phyloP scores from a whole-genome alignment of 768 basidiomycete species.

The Dacryopinax primogenitus region DNA sequence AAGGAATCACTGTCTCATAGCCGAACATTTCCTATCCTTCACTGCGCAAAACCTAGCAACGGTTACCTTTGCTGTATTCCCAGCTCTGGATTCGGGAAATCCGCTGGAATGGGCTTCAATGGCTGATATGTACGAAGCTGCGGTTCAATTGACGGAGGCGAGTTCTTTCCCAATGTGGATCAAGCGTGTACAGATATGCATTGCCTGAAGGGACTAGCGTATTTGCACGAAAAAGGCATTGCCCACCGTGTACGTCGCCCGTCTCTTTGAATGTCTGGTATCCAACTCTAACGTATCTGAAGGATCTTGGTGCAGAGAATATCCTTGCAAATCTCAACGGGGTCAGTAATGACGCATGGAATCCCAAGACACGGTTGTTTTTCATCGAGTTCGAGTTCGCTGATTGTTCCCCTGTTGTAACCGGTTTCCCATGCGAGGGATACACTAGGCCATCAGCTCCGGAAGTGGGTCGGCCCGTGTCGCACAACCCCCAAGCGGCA shows the following conservation, averaged over 20 bases:
- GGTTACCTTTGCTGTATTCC: background rate
- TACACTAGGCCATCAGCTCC: background rate
- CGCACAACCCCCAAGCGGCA: background rate
- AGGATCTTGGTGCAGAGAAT: background rate
- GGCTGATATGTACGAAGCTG: background rate
- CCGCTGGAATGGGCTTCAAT: background rate
- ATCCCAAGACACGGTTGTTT: background rate
- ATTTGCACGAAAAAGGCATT: background rate
- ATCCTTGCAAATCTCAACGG: background rate
- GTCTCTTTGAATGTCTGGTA: background rate
- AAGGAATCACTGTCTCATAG: background rate
- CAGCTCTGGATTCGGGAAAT: background rate
- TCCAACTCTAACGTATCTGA: background rate
- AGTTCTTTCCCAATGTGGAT: background rate
- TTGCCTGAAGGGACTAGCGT: background rate
- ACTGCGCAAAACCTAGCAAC: background rate
- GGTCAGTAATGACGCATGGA: background rate
- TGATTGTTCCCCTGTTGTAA: background rate
- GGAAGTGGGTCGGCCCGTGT: background rate
- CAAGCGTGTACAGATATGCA: background rate
- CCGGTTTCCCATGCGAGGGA: background rate
- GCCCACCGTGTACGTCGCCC: background rate
- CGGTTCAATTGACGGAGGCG: background rate
- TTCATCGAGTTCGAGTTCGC: background rate
- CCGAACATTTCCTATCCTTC: background rate